Conservation (phyloP, 2,329 filamentous ascomycete species). For the Talaromyces sp. region DNA sequence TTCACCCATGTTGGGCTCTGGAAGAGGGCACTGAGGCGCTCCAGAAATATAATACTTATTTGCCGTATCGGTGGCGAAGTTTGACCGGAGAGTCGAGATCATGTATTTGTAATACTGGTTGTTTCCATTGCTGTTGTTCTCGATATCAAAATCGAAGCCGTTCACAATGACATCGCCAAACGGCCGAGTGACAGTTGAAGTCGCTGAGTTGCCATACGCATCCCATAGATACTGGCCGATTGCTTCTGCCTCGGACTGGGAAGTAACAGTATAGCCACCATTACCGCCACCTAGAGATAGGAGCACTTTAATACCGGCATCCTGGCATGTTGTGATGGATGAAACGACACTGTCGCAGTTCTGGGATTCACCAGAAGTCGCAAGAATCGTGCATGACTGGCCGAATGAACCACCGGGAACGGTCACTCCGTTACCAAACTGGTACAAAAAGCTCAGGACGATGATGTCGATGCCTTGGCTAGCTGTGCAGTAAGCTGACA, state of each 20-base stretch:
- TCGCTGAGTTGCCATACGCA: constrained; percentile 41
- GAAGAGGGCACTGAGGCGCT: constrained; percentile 49
- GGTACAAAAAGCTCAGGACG: not conserved
- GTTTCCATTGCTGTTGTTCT: constrained; percentile 32
- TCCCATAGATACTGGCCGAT: constrained; percentile 41
- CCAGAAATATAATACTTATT: constrained; percentile 48
- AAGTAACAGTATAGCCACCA: constrained; percentile 31
- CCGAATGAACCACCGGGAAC: constrained; percentile 5
- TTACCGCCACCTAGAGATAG: constrained; percentile 37
- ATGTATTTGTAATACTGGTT: constrained; percentile 29
- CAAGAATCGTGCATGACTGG: not conserved
- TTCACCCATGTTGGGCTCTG: constrained; percentile 43
- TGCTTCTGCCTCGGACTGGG: constrained; percentile 33
- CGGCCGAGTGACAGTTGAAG: constrained; percentile 36
- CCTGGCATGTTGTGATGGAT: not conserved
- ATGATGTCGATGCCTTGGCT: not conserved
- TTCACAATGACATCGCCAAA: constrained; percentile 48
- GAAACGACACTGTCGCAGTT: not conserved
- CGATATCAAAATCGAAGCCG: constrained; percentile 52
- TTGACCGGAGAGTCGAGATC: constrained; percentile 44
- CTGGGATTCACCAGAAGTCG: not conserved
- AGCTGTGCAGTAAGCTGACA: not conserved
- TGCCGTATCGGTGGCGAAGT: constrained; percentile 31
- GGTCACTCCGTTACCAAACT: constrained; percentile 2
- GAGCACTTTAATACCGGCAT: not conserved